Conservation (phyloP, 768 basidiomycete species). For the Agaricus blazei region DNA sequence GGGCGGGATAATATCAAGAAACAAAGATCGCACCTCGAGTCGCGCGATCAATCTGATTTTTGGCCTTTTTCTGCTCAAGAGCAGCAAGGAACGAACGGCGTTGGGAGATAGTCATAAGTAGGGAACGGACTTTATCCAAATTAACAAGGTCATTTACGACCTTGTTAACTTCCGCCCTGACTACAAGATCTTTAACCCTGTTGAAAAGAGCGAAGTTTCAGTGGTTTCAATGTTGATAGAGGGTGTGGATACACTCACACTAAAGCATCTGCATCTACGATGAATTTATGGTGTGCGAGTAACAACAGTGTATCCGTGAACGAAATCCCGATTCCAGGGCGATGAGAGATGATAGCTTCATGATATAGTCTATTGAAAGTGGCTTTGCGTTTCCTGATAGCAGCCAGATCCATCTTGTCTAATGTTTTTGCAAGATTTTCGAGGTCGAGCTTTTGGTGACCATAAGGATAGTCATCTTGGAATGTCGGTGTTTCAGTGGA, state of each 20-base stretch:
- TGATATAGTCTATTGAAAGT: conserved; percentile 78
- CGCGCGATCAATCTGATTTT: conserved; percentile 28
- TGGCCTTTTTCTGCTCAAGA: conserved; percentile 34
- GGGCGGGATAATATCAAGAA: not conserved
- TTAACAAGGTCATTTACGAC: conserved; percentile 82
- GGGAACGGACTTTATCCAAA: conserved; percentile 76
- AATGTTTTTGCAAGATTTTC: conserved; percentile 55
- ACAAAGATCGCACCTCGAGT: conserved; percentile 23
- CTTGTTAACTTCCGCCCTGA: conserved; percentile 69
- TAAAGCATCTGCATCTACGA: conserved; percentile 84
- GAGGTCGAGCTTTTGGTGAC: conserved; percentile 48
- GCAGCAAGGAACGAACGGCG: conserved; percentile 61
- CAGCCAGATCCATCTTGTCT: conserved; percentile 56
- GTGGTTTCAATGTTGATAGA: too few relatives aligned
- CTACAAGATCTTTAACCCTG: conserved; percentile 80
- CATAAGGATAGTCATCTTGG: conserved; percentile 19
- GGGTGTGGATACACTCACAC: conserved; percentile 48
- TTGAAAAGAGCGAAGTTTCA: not conserved
- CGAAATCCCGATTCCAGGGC: conserved; percentile 75
- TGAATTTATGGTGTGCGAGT: conserved; percentile 87
- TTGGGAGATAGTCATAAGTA: conserved; percentile 70
- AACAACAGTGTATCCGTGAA: conserved; percentile 88
- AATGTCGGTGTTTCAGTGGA: conserved; percentile 27
- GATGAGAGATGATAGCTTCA: conserved; percentile 74
- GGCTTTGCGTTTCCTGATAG: conserved; percentile 60